Percentiles rank a stretch among this genome's conserved stretches.
Evolutionary conservation across 2,329 filamentous ascomycete genomes (phyloP).

Genomic region (Sporothrix curviconia): DNA sequence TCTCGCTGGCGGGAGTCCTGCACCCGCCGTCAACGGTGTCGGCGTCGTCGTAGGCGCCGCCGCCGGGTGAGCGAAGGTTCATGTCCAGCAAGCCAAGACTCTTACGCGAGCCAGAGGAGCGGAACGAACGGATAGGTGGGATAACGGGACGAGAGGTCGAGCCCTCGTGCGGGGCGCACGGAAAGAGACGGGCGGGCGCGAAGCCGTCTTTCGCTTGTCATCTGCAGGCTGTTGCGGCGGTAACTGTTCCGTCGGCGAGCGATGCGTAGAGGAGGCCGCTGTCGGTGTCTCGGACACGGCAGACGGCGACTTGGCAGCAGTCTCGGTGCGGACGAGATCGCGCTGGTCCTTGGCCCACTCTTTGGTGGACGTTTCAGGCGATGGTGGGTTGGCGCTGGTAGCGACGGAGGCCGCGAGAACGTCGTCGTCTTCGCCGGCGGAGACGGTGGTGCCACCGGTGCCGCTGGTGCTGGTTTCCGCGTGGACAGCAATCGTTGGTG

Average conservation of each 20-base stretch:
- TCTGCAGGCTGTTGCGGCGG: conserved; percentile 28
- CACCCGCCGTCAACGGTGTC: conserved; percentile 22
- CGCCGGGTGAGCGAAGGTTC: conserved; percentile 37
- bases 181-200: conserved; percentile 47
- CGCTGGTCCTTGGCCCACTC: conserved; percentile 38
- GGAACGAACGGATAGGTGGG: conserved; percentile 50
- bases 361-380: conserved; percentile 27
- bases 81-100: conserved; percentile 46
- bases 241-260: neutral
- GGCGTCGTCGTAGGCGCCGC: conserved; percentile 36
- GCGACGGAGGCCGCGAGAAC: neutral
- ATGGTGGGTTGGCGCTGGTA: conserved; percentile 17
- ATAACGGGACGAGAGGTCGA: conserved; percentile 31
- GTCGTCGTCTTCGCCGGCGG: conserved; percentile 8
- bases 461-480: neutral
- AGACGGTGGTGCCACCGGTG: no score
- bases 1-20: conserved; percentile 41
- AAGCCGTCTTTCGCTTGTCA: conserved; percentile 39
- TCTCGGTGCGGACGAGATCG: conserved; percentile 42
- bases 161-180: conserved; percentile 32
- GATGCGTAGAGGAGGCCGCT: neutral
- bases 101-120: conserved; percentile 51
- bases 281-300: conserved; percentile 8
- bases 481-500: neutral
- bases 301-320: conserved; percentile 21